Evolutionary conservation across 2,329 filamentous ascomycete genomes (phyloP).

Genomic region (Aspergillus ustus): DNA sequence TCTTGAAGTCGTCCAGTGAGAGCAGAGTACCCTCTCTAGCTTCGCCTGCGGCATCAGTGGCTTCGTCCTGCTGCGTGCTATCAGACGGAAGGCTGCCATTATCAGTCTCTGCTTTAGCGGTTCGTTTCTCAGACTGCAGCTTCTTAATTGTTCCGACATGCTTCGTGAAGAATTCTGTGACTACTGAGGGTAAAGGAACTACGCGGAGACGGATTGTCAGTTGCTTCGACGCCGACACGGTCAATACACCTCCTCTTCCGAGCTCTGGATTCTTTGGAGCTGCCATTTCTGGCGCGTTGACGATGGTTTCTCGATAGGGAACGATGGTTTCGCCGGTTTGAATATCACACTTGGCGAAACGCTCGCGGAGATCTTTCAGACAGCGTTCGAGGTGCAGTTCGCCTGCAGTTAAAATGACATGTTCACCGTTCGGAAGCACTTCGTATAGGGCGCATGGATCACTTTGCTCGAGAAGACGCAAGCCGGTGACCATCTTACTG

Average conservation of each 20-base stretch:
- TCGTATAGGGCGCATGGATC: conserved; percentile 97
- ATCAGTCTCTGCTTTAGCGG: conserved; percentile 48
- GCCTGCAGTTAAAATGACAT: conserved; percentile 91
- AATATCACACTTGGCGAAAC: conserved; percentile 92
- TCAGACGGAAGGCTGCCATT: conserved; percentile 43
- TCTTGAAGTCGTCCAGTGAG: conserved; percentile 75
- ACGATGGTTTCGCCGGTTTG: conserved; percentile 94
- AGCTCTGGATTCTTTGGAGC: conserved; percentile 83
- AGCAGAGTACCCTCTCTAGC: conserved; percentile 65
- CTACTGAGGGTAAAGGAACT: conserved; percentile 73
- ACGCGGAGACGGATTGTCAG: conserved; percentile 77
- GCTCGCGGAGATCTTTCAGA: conserved; percentile 86
- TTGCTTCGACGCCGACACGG: conserved; percentile 82
- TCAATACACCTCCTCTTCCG: conserved; percentile 78
- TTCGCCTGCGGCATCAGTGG: conserved; percentile 57
- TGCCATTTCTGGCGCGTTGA: conserved; percentile 88
- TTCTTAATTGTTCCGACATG: conserved; percentile 78
- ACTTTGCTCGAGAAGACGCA: conserved; percentile 86
- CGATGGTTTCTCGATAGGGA: conserved; percentile 91
- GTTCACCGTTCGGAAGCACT: conserved; percentile 88
- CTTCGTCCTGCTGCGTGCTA: conserved; percentile 43
- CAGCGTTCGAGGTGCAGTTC: conserved; percentile 94
- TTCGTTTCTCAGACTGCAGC: conserved; percentile 73
- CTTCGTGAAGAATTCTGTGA: conserved; percentile 84
- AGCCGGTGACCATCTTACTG: conserved; percentile 89